phyloP scores from a whole-genome alignment of 306 rosid species.

The Arachis stenosperma region DNA sequence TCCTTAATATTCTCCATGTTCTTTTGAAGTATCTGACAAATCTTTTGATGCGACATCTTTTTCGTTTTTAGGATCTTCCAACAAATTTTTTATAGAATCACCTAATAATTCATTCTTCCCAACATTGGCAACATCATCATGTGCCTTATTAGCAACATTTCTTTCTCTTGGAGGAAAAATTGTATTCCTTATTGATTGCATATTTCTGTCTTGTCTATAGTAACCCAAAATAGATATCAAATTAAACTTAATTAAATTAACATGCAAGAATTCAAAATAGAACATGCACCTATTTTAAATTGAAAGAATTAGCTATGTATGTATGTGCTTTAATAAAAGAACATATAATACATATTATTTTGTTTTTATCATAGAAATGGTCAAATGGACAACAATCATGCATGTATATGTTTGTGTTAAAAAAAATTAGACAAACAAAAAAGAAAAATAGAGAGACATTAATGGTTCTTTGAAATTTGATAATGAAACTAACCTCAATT shows the following conservation, averaged over 20 bases:
- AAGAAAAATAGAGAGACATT: not conserved
- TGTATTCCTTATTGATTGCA: slow-evolving; percentile 72
- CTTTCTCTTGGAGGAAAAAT: slow-evolving; percentile 64
- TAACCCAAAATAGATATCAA: slow-evolving; percentile 1
- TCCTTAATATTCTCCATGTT: slow-evolving; percentile 49
- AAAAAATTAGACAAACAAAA: not conserved
- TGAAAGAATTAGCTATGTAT: not conserved
- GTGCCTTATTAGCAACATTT: slow-evolving; percentile 35
- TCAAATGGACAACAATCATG: too few relatives aligned
- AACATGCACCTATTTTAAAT: not conserved
- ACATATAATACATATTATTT: too few relatives aligned
- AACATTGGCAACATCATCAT: slow-evolving; percentile 44
- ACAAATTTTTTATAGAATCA: slow-evolving; percentile 51
- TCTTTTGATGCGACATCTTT: slow-evolving; percentile 56
- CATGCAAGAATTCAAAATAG: slow-evolving; percentile 9
- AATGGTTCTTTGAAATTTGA: slow-evolving; percentile 8
- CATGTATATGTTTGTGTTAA: too few relatives aligned
- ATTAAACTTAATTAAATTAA: slow-evolving; percentile 17
- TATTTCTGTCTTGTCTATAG: slow-evolving; percentile 69
- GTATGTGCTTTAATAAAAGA: not conserved
- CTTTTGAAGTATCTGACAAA: slow-evolving; percentile 33
- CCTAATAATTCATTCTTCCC: slow-evolving; percentile 67
- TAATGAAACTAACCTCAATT: slow-evolving; percentile 59
- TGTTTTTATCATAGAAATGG: too few relatives aligned
- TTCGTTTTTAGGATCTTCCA: slow-evolving; percentile 48